Evolutionary conservation across 352 stramenopile genomes (phyloP).

Genomic region (Globisporangium yorkense): DNA sequence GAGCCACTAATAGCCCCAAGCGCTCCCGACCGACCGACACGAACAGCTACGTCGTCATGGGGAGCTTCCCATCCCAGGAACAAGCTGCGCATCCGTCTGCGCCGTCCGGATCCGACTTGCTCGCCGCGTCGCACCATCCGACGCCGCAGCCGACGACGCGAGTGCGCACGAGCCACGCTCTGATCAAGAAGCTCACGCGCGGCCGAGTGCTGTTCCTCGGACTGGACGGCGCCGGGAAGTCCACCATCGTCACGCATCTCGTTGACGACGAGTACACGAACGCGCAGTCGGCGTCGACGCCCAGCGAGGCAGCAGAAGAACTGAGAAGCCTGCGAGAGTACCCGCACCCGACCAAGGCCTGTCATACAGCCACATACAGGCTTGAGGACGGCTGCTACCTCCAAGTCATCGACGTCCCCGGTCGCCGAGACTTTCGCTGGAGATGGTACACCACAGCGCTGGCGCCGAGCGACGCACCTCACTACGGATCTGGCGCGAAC

Average conservation of each 20-base stretch:
- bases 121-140: neutral
- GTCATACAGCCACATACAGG: slow-evolving; percentile 24
- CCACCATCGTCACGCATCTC: slow-evolving; percentile 44
- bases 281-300: slow-evolving; percentile 4
- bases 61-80: slow-evolving; percentile 36
- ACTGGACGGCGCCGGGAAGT: slow-evolving; percentile 53
- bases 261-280: slow-evolving; percentile 17
- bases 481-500: slow-evolving; percentile 6
- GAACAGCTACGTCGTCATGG: slow-evolving; percentile 16
- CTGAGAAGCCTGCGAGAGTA: slow-evolving; percentile 3
- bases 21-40: no score
- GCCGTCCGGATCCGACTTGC: neutral
- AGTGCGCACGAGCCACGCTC: slow-evolving; percentile 23
- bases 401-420: slow-evolving; percentile 41
- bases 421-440: slow-evolving; percentile 21
- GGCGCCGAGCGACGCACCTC: neutral
- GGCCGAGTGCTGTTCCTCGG: slow-evolving; percentile 45
- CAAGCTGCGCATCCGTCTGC: slow-evolving; percentile 8
- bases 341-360: slow-evolving; percentile 21
- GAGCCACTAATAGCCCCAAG: no score
- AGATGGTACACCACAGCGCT: slow-evolving; percentile 28
- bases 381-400: slow-evolving; percentile 40
- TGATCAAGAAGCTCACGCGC: slow-evolving; percentile 31
- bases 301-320: slow-evolving; percentile 1
- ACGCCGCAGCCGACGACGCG: neutral